Base-by-base conservation (phyloP, 2,329 filamentous ascomycete genomes). In the Ophiostoma himal-ulmi region DNA sequence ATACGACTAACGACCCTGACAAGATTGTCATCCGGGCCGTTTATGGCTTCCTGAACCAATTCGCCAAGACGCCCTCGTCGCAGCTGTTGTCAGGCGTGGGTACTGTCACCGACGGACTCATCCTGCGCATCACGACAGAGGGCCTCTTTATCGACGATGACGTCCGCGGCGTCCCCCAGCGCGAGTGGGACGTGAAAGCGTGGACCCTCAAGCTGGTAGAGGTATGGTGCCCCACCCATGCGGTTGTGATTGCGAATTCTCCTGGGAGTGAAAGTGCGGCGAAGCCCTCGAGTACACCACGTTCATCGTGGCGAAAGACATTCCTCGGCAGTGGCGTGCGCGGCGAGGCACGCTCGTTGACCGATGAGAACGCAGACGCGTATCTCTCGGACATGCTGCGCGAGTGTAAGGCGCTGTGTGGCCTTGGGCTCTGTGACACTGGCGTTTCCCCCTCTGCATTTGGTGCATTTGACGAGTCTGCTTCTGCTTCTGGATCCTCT, bases 131-230 rank as follows among this genome's bases (percentile, higher is more conserved):
- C 77, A 94, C 92, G 13, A 96, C 93, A 1, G 94, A 97, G 79
- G 95, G 95, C 22, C 85, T 98, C 69, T 98, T 98, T 81, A 95
- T 99, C 77, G 95, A 99, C 78, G 95, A 99, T 79, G 95, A 98
- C 78, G 87, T 97, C 69, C 89, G 94, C 64, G 89, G 89, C 73
- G 92, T 97, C 20, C 89, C 92, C n/a, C 93, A 98, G 80, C 89
- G 95, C 72, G 95, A 99, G 81, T 99, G 95, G 95, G 95, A 99
- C 79, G 89, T 98, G 77, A 98, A 98, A 80, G 94, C 94, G 36
- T 98, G 95, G 95, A 97, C 93, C 62, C 86, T 99, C 81, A 97
- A 96, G 81, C 83, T 91, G 74, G 88, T 96, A 79, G 95, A 98
- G 86, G 89, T 95, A 83, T 92, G 90, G 88, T 93, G 90, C 78